phyloP scores from a whole-genome alignment of 2,329 filamentous ascomycete species.

The Cladosporium oxysporum region DNA sequence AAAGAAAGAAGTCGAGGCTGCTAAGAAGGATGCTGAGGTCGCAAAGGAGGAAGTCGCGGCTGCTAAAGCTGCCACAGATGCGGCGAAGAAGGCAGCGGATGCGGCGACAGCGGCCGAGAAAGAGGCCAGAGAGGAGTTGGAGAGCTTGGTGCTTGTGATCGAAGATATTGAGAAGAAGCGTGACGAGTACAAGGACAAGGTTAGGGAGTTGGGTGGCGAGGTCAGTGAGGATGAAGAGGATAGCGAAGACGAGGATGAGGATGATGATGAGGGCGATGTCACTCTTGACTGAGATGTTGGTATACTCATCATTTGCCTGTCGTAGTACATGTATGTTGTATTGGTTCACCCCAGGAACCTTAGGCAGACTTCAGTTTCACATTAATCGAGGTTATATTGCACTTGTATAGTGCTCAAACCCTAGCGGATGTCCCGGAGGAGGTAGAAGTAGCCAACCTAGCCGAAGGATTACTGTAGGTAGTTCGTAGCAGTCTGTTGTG shows the following conservation, averaged over 20 bases:
- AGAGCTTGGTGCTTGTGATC: conserved; percentile 51
- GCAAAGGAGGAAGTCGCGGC: conserved; percentile 19
- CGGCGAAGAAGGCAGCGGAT: conserved; percentile 19
- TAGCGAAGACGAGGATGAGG: conserved; percentile 34
- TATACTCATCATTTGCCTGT: neutral
- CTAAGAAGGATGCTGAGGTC: conserved; percentile 21
- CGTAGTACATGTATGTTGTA: neutral
- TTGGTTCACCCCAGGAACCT: neutral
- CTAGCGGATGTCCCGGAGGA: neutral
- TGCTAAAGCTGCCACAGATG: conserved; percentile 6
- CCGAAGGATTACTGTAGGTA: neutral
- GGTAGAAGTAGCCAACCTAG: neutral
- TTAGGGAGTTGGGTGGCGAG: conserved; percentile 33
- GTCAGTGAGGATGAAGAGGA: conserved; percentile 37
- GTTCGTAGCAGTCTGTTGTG: neutral
- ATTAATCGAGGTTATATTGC: neutral
- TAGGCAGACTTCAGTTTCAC: neutral
- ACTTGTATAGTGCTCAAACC: neutral
- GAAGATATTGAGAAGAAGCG: conserved; percentile 50
- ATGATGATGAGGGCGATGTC: conserved; percentile 24
- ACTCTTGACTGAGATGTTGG: neutral
- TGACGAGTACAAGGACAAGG: conserved; percentile 30
- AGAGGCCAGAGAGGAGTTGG: conserved; percentile 49
- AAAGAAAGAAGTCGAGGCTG: conserved; percentile 26
- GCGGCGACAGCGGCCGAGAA: conserved; percentile 37